Base-by-base conservation (phyloP, 257 asterid genomes). In the Solanum appendiculatum region DNA sequence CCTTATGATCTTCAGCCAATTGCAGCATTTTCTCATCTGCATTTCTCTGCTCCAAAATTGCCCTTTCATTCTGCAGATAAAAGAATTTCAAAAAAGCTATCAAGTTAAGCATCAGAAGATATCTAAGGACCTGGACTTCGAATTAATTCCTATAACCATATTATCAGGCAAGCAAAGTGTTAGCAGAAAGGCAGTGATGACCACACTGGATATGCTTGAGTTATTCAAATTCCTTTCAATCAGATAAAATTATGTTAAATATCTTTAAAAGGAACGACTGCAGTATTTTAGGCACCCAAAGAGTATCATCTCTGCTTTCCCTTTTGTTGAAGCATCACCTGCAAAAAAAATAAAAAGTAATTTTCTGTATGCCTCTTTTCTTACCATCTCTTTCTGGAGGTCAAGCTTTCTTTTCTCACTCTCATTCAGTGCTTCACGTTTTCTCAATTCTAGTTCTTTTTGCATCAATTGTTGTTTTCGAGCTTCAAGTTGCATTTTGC, bases 1-100 rank as follows among this genome's bases (percentile, higher is more conserved):
- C 99, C 95, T 95, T 92, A 21, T 95, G 99, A 60, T 94, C 97
- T 81, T 94, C 93, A 44, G 94, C 97, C 88, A 96, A 92, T 82
- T 89, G 91, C 89, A 92, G 70, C 92, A 95, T 89, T 23, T 92
- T 88, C 80, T 91, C 92, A 84, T 91, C 94, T 69, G 95, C 94
- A 88, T 91, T 92, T 85, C 87, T 86, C 89, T 94, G 99, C 85
- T 95, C 94, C 86, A 86, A 39, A 81, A 93, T 88, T 54, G 98
- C 98, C 91, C 87, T 92, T 87, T 90, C 95, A 91, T 93, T 95
- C 99, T 95, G 94, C 91, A 88, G 69, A n/a, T 86, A 70, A 88
- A 82, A 18, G 44, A 48, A 5, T 48, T 48, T 48, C 44, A 81
- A 48, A 2, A 73, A 44, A 13, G 58, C 20, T 81, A 51, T 51